Evolutionary conservation across 441 rosid genomes (phyloP), one percentile per base, ranked within the genome.

Genomic region (Theobroma grandiflorum): DNA sequence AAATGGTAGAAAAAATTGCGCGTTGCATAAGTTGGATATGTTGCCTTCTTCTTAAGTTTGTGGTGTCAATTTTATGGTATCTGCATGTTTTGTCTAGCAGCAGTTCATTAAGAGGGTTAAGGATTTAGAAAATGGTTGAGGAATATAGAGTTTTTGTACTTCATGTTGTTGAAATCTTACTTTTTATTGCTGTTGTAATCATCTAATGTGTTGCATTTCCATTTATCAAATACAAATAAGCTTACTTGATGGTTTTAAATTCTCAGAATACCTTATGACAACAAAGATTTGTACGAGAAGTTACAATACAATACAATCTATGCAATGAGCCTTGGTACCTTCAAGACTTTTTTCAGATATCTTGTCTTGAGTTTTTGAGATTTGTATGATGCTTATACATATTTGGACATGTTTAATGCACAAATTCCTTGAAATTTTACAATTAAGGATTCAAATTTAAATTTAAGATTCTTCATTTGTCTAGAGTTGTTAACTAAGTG

Each of bases 301-400:
- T 97, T 63, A 95, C 98, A 50, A 94, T 97, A 82, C 99, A 97
- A 78, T 97, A 95, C 93, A 97, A 95, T 83, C 97, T 97, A 82
- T 97, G 99, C 91, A 94, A 97, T 87, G 99, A 97, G 85, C 99
- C 99, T 57, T 97, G 99, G 99, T 97, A 95, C 80, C 77, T 76
- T 83, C 63, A 80, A 49, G 42, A 65, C 45, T 57, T 75, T 50
- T 73, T 69, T 9, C 61, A 63, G 43, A 50, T 67, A 49, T 80
- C 31, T 11, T 49, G 2, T 74, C 22, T 72, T 37, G 31, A 18
- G 31, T 53, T 53, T 22, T 45, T 64, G 16, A 33, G 52, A 80
- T 76, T 73, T 66, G 35, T 69, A 42, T 43, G 55, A 59, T 57
- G 42, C 50, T 63, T 81, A 79, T 26, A 67, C 38, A 68, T 76